A percentile compares a stretch with the other conserved stretches of the same genome.
phyloP scores from a whole-genome alignment of 2,329 filamentous ascomycete genomes.

The Thermothelomyces thermophilus region DNA sequence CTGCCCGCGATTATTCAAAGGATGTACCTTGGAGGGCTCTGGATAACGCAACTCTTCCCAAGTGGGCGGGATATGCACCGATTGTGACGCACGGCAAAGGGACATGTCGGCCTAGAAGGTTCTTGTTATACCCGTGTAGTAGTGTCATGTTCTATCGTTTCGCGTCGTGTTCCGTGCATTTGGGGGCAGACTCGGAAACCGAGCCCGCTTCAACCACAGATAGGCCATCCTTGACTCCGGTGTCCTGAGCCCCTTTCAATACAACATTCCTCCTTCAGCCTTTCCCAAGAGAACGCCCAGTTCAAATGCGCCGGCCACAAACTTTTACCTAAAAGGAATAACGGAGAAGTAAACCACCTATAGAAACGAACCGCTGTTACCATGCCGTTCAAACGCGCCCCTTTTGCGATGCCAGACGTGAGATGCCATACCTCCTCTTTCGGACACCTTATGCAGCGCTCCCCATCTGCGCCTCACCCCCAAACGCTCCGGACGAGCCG shows the following conservation, averaged over 20 bases:
- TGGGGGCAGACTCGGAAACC: slow-evolving; percentile 6
- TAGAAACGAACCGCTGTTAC: not conserved
- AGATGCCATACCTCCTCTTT: not conserved
- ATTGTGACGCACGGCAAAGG: not conserved
- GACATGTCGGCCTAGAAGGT: not conserved
- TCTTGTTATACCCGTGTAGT: slow-evolving; percentile 8
- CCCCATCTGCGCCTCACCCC: slow-evolving; percentile 7
- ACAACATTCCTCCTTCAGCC: not conserved
- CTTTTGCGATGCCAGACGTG: not conserved
- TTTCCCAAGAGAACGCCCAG: slow-evolving; percentile 16
- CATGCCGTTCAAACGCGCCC: not conserved
- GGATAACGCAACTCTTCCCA: not conserved
- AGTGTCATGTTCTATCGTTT: slow-evolving; percentile 9
- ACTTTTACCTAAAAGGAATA: slow-evolving; percentile 5
- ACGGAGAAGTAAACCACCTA: not conserved
- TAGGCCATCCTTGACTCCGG: not conserved
- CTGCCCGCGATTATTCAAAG: not conserved
- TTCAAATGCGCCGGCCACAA: slow-evolving; percentile 19
- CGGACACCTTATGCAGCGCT: slow-evolving; percentile 3
- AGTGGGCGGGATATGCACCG: not conserved
- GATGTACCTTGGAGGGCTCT: not conserved
- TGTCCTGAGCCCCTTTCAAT: not conserved
- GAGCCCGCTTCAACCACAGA: not conserved
- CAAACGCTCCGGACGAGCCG: not conserved
- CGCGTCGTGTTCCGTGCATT: slow-evolving; percentile 2